Percentiles rank a stretch among this genome's conserved stretches.
Conservation (phyloP, 129 eudicot genomes). For the Flaveria trinervia region DNA sequence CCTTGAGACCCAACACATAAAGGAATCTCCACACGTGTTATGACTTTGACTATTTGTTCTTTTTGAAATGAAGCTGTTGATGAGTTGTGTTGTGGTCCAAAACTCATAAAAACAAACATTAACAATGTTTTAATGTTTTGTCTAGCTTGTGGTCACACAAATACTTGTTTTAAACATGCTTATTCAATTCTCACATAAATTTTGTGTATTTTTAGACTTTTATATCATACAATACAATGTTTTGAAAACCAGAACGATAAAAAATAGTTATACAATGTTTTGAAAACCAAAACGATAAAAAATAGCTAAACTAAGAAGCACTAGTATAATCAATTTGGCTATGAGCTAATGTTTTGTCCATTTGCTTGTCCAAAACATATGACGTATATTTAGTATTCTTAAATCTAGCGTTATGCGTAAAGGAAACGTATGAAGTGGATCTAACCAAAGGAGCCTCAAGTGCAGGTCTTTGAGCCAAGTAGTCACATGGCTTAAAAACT, state of each 20-base stretch:
- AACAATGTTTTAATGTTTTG: slow-evolving; percentile 17
- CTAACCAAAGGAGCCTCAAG: slow-evolving; percentile 86
- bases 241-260: no score
- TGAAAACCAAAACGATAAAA: no score
- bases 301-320: no score
- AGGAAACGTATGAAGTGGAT: not conserved
- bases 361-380: slow-evolving; percentile 18
- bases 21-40: slow-evolving; percentile 48
- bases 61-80: slow-evolving; percentile 29
- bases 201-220: not conserved
- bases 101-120: slow-evolving; percentile 26
- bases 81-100: slow-evolving; percentile 44
- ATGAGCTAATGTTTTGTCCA: no score
- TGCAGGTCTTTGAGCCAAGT: slow-evolving; percentile 75
- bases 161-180: slow-evolving; percentile 18
- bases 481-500: slow-evolving; percentile 79
- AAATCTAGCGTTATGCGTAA: not conserved
- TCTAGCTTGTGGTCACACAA: slow-evolving; percentile 28
- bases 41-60: slow-evolving; percentile 38
- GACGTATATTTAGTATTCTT: not conserved
- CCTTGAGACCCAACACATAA: slow-evolving; percentile 22
- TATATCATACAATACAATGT: not conserved
- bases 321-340: no score
- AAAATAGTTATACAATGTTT: no score
- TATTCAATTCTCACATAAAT: not conserved